Evolutionary conservation across 2,329 filamentous ascomycete species (phyloP).

Genomic region (Xylaria multiplex): DNA sequence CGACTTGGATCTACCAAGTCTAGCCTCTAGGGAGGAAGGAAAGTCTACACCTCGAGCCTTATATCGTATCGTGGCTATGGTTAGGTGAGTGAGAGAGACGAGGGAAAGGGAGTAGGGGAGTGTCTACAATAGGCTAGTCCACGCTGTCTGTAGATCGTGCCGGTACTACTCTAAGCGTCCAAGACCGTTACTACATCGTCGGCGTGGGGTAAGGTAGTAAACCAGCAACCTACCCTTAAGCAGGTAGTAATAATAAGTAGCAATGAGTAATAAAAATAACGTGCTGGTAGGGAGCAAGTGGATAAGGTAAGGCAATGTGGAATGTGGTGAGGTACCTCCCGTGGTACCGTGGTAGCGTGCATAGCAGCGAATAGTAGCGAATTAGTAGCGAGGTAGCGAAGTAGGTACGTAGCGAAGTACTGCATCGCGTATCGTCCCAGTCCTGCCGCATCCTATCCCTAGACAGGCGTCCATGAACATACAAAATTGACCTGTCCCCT

Average conservation of each 20-base stretch:
- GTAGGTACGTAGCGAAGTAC: background rate
- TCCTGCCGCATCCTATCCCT: slow-evolving; percentile 21
- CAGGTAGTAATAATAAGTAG: too few relatives aligned
- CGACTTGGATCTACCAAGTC: slow-evolving; percentile 7
- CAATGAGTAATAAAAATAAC: slow-evolving; percentile 3
- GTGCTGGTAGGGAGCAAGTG: background rate
- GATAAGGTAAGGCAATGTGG: background rate
- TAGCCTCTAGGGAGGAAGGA: background rate
- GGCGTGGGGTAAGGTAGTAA: slow-evolving; percentile 11
- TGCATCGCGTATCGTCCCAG: slow-evolving; percentile 12
- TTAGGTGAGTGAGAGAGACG: background rate
- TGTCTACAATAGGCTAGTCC: background rate
- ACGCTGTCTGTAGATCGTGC: background rate
- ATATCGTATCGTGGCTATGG: slow-evolving; percentile 13
- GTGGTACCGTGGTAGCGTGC: slow-evolving; percentile 4
- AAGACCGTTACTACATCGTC: background rate
- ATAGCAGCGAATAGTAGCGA: slow-evolving; percentile 10
- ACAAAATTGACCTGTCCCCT: slow-evolving; percentile 34
- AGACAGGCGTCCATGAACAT: slow-evolving; percentile 23
- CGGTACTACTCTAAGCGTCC: background rate
- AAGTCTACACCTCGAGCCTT: slow-evolving; percentile 5
- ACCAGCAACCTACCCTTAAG: too few relatives aligned
- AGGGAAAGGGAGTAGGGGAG: background rate
- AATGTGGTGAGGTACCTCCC: background rate
- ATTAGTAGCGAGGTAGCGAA: slow-evolving; percentile 9